Conservation (phyloP, 73 alveolate species). For the Durusdinium trenchii region DNA sequence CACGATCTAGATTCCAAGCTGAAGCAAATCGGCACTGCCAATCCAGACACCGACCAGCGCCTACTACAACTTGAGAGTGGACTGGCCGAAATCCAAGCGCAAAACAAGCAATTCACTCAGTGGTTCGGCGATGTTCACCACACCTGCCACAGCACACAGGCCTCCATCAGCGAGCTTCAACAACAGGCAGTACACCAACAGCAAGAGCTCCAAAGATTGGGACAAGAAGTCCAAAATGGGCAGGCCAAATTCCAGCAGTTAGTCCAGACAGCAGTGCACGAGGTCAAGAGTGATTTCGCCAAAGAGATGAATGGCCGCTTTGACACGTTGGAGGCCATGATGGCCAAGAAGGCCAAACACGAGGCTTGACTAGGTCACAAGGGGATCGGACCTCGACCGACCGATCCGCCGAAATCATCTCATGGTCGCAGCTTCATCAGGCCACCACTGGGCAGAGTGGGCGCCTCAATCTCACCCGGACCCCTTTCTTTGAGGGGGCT, state of each 20-base stretch:
- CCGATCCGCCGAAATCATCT: too few species aligned
- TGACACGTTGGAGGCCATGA: background rate
- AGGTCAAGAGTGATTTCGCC: background rate
- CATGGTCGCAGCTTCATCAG: too few species aligned
- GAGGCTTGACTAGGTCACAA: too few species aligned
- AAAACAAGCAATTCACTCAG: background rate
- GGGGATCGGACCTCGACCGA: too few species aligned
- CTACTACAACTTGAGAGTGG: background rate
- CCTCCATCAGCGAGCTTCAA: background rate
- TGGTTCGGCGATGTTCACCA: background rate
- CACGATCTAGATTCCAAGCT: too few species aligned
- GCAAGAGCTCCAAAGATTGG: background rate
- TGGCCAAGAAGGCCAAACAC: slow-evolving; percentile 1
- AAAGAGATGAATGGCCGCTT: background rate
- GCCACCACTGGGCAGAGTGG: too few species aligned
- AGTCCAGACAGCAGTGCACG: background rate
- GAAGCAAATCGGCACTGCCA: background rate
- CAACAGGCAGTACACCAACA: background rate
- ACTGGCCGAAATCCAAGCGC: background rate
- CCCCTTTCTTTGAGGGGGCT: too few species aligned
- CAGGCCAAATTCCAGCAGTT: background rate
- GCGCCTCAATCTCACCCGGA: too few species aligned
- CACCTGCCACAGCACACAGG: background rate
- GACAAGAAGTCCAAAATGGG: background rate
- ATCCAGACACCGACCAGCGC: background rate